Percentiles rank a stretch among this genome's conserved stretches.
phyloP scores from a whole-genome alignment of 1,284 basidiomycete species.

The Golubevia pallescens region DNA sequence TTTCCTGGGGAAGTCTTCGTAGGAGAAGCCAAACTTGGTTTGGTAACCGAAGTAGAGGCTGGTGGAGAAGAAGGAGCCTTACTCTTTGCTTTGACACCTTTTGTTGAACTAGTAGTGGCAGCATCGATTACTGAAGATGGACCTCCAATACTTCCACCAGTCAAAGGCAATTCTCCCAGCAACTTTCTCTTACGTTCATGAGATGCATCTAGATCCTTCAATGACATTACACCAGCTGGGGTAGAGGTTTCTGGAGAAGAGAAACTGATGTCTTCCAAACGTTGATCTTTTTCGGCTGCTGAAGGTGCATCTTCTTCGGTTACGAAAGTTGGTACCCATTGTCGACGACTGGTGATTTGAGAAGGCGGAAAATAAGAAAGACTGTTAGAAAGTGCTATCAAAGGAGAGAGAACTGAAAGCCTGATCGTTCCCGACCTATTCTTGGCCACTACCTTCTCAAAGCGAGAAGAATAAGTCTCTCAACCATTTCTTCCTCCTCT shows the following conservation, averaged over 20 bases:
- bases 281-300: slow-evolving; percentile 1
- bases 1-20: too few relatives aligned
- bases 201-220: slow-evolving; percentile 15
- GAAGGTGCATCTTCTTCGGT: slow-evolving; percentile 8
- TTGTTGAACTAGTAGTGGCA: too few relatives aligned
- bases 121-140: too few relatives aligned
- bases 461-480: too few relatives aligned
- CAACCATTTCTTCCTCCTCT: too few relatives aligned
- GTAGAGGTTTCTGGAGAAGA: not conserved
- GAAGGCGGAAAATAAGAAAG: not conserved
- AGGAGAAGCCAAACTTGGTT: too few relatives aligned
- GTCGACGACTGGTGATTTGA: slow-evolving; percentile 15
- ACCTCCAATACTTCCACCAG: not conserved
- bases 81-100: too few relatives aligned
- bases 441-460: too few relatives aligned
- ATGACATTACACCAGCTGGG: slow-evolving; percentile 7
- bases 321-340: slow-evolving; percentile 20
- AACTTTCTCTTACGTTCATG: slow-evolving; percentile 20
- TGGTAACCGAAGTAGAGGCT: too few relatives aligned
- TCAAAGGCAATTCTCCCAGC: slow-evolving; percentile 10
- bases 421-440: too few relatives aligned
- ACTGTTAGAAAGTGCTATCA: not conserved
- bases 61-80: too few relatives aligned
- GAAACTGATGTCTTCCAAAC: slow-evolving; percentile 8
- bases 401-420: too few relatives aligned